These are phyloP conservation scores for Grosmannia serpens DNA, from an alignment of 2,329 filamentous ascomycete species.

Conservation along the genomic window DNA sequence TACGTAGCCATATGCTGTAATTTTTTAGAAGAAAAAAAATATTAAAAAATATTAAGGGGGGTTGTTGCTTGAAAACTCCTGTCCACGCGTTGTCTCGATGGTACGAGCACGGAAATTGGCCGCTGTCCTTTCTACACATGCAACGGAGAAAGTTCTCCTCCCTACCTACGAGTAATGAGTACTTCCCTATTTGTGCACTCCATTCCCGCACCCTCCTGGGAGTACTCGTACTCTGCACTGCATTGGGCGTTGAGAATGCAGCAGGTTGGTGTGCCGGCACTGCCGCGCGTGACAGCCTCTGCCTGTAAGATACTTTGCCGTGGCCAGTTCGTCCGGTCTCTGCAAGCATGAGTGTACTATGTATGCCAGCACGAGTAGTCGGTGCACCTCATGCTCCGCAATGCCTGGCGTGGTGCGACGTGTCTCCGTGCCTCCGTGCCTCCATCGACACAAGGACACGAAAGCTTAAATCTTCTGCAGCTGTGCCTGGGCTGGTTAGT, in stretches of 20 bases:
- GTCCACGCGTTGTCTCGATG: neutral
- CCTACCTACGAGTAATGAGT: neutral
- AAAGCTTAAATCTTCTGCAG: slow-evolving; percentile 5
- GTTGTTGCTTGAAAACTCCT: neutral
- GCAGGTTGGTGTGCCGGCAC: neutral
- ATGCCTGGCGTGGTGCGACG: neutral
- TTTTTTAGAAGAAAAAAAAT: no score
- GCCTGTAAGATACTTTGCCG: neutral
- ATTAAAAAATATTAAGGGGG: neutral
- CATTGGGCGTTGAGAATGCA: neutral
- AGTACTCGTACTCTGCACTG: neutral
- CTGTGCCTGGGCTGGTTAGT: neutral
- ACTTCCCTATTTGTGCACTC: neutral
- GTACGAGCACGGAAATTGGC: neutral
- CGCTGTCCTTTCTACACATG: neutral
- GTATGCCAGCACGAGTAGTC: no score
- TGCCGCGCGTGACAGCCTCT: neutral
- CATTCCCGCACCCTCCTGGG: neutral
- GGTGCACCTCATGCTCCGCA: neutral
- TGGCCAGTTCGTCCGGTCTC: neutral
- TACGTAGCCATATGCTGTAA: neutral
- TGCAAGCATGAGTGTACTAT: neutral
- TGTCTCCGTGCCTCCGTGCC: neutral
- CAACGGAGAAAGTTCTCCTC: neutral
- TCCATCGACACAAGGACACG: neutral